Evolutionary conservation across 192 early-diverging fungal genomes (phyloP), one percentile per base, ranked within the genome.

Genomic region (Linderina pennispora): DNA sequence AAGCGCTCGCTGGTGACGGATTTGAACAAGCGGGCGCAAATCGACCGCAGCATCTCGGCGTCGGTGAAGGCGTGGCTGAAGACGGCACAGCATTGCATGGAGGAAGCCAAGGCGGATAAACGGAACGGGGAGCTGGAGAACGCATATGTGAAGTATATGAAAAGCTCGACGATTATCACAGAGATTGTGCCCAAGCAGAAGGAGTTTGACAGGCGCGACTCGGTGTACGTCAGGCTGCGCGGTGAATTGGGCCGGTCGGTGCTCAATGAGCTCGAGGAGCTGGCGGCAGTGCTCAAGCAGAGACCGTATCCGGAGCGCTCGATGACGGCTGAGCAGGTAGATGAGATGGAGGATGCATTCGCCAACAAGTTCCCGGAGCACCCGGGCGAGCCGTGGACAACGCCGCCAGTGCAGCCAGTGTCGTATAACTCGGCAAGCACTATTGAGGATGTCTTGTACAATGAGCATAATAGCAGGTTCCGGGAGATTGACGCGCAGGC

Each of bases 111-210:
- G 16, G 40, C 50, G 17, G 24, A 36, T 33, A 40, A 52, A 4
- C 22, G 23, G 5, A n/a, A 43, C 3, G 50, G 44, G 4, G 57
- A 73, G 15, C 32, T 42, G 17, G 58, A 76, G 19, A 50, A 43
- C 23, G 74, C 74, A 14, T 70, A 66, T 21, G 25, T 76, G 20
- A 40, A 52, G 9, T 70, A 52, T 35, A 62, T 59, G 62, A 62
- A 46, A 15, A 57, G 50, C 1, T 60, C 43, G 25, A 82, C 77
- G 20, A 79, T 80, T 20, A 40, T 78, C 19, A 40, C 66, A 5
- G 74, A 77, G 24, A 55, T 76, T 16, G 43, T 85, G 13, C 51
- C 48, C 13, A 54, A 61, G 4, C 50, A 62, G 39, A 49, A 54
- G 17, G 73, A 74, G 8, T 79, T 63, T 48, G 43, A 52, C 2